Conservation (phyloP, 1,139 yeast species). For the Hemisphaericaspora subhashii region DNA sequence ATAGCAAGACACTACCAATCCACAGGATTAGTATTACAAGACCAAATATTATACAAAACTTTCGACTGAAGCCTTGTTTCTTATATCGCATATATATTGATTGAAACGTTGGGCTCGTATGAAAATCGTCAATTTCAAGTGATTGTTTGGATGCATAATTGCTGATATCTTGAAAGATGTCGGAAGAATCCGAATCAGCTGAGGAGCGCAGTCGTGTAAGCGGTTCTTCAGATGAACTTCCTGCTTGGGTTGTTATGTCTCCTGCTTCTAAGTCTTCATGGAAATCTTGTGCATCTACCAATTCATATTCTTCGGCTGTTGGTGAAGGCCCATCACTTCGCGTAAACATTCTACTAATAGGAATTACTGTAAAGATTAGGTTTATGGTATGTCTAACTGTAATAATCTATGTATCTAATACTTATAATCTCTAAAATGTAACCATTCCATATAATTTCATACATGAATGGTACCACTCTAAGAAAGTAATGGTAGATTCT, state of each 20-base stretch:
- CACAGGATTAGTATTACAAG: constrained; percentile 20
- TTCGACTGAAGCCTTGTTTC: constrained; percentile 13
- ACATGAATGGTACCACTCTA: too few relatives aligned
- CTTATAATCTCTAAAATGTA: too few relatives aligned
- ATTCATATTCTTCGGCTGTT: constrained; percentile 24
- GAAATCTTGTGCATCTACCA: constrained; percentile 19
- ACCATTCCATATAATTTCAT: too few relatives aligned
- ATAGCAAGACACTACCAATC: constrained; percentile 30
- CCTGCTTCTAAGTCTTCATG: not conserved
- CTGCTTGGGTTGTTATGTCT: constrained; percentile 4
- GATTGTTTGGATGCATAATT: constrained; percentile 15
- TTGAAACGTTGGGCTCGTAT: constrained; percentile 27
- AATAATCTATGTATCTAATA: not conserved
- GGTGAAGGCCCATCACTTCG: constrained; percentile 1
- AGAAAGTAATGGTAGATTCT: too few relatives aligned
- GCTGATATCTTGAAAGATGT: constrained; percentile 31
- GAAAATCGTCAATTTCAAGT: constrained; percentile 22
- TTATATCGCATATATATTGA: constrained; percentile 21
- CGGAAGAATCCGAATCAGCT: constrained; percentile 25
- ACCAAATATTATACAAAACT: constrained; percentile 10
- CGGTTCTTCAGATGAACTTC: not conserved
- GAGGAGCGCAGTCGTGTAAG: constrained; percentile 11
- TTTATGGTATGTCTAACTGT: not conserved
- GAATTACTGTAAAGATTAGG: not conserved
- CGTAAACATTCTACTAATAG: constrained; percentile 13